Base-by-base conservation (phyloP, 2,329 filamentous ascomycete species). In the Ophiostoma quercus region DNA sequence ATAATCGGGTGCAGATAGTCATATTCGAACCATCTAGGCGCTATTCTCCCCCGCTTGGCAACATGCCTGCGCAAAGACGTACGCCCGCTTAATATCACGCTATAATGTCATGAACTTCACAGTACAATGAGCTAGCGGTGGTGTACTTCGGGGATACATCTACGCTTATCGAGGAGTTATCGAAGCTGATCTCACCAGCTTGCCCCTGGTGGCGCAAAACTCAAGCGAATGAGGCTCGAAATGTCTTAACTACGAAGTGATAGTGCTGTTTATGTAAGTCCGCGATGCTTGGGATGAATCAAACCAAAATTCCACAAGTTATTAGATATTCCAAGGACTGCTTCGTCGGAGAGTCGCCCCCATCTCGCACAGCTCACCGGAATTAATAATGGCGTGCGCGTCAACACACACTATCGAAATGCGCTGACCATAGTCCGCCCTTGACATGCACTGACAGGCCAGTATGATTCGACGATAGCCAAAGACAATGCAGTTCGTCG, bases 51-150 rank as follows among this genome's bases (percentile, higher is more conserved):
- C 57, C 57, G 32, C 57, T 32, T 62, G 57, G 57, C 57, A 62
- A 19, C 25, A 62, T 62, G 57, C 57, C 57, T 32, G 22, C 22
- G 25, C 57, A 62, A 8, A 62, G 57, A 29, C 57, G 32, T 6
- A 57, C 22, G 51, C n/a, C 51, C 25, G 12, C 51, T 57, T 9
- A 29, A 12, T 7, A 25, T 32, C 22, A 62, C 57, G 57, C 57
- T 62, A 62, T 19, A 25, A 25, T 57, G 51, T 57, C 51, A 57
- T 57, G 51, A 57, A 62, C 57, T 62, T 62, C 25, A n/a, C 22
- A 62, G 2, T 16, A 25, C 57, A 62, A 62, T 9, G 12, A 1
- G 16, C 5, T 34, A 16, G 25, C 51, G 51, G 3, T 11, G 25
- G 22, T 11, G 51, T 54, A 25, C n/a, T 57, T 57, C 12, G 25